phyloP scores from a whole-genome alignment of 345 rosid species.

The Linum lewisii region DNA sequence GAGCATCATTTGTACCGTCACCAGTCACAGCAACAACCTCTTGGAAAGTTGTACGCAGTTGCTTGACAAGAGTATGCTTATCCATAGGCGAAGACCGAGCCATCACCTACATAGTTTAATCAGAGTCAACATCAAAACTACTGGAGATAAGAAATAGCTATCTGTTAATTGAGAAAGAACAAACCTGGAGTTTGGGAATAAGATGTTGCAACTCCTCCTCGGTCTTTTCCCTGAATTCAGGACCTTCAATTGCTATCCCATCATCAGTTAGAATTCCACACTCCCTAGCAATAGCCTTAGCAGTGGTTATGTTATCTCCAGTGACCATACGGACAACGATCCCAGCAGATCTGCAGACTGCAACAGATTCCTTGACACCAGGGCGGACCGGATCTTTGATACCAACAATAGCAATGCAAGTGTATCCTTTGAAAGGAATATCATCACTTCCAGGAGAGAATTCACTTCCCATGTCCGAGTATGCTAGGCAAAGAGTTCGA shows the following conservation, averaged over 20 bases:
- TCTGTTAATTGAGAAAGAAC: neutral
- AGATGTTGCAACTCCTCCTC: constrained; percentile 34
- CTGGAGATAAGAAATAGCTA: neutral
- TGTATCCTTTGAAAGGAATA: constrained; percentile 34
- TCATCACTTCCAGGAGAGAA: constrained; percentile 36
- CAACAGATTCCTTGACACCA: constrained; percentile 29
- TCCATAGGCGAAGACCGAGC: constrained; percentile 28
- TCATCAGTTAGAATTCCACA: constrained; percentile 26
- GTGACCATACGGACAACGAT: constrained; percentile 25
- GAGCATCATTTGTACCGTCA: constrained; percentile 12
- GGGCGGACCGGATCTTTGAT: constrained; percentile 31
- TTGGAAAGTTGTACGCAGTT: neutral
- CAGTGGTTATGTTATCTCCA: constrained; percentile 27
- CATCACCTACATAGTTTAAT: constrained; percentile 18
- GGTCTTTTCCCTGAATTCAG: constrained; percentile 20
- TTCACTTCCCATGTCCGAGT: constrained; percentile 48
- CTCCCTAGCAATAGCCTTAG: constrained; percentile 29
- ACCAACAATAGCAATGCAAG: constrained; percentile 27
- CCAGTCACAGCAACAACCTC: constrained; percentile 12
- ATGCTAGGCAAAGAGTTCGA: constrained; percentile 90
- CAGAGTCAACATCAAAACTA: neutral
- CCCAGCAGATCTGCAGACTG: constrained; percentile 26
- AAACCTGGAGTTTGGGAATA: constrained; percentile 84
- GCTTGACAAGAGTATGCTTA: constrained; percentile 20
- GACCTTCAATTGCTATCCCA: constrained; percentile 28